Conservation (phyloP, 169 alveolate species). For the Cryptosporidium parvum region DNA sequence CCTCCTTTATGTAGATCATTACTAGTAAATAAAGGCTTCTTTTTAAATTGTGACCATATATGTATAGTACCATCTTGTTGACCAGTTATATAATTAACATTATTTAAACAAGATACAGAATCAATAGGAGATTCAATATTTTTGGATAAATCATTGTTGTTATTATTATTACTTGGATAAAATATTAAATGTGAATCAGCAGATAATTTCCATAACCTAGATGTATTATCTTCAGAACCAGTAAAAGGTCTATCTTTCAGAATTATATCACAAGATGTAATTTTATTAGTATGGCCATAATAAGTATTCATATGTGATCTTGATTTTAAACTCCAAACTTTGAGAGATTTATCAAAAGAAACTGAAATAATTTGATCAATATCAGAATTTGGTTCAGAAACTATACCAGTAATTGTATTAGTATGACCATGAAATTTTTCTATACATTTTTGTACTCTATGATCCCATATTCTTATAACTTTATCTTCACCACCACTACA, state of each 20-base stretch:
- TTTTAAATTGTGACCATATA: slow-evolving; percentile 65
- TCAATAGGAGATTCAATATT: slow-evolving; percentile 56
- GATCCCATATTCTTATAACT: slow-evolving; percentile 80
- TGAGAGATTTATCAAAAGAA: slow-evolving; percentile 78
- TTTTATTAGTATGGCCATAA: slow-evolving; percentile 78
- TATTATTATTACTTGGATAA: slow-evolving; percentile 11
- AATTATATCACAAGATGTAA: slow-evolving; percentile 74
- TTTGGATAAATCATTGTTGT: background rate
- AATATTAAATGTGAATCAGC: slow-evolving; percentile 70
- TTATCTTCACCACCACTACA: slow-evolving; percentile 80
- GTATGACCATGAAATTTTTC: slow-evolving; percentile 78
- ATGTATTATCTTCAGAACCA: slow-evolving; percentile 78
- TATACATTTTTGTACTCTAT: slow-evolving; percentile 63
- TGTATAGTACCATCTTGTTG: slow-evolving; percentile 56
- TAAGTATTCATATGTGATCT: slow-evolving; percentile 76
- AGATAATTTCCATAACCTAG: slow-evolving; percentile 77
- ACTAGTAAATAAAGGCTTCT: slow-evolving; percentile 34
- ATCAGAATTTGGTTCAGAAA: slow-evolving; percentile 75
- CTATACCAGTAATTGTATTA: slow-evolving; percentile 76
- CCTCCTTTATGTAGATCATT: slow-evolving; percentile 31
- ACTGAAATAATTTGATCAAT: slow-evolving; percentile 70
- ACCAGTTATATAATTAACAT: slow-evolving; percentile 29
- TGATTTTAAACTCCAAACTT: slow-evolving; percentile 75
- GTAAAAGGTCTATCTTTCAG: slow-evolving; percentile 78
- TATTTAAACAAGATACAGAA: slow-evolving; percentile 64